These are phyloP conservation scores for Nakazawaea wyomingensis DNA, from an alignment of 805 yeast genomes.

Conservation along the genomic window DNA sequence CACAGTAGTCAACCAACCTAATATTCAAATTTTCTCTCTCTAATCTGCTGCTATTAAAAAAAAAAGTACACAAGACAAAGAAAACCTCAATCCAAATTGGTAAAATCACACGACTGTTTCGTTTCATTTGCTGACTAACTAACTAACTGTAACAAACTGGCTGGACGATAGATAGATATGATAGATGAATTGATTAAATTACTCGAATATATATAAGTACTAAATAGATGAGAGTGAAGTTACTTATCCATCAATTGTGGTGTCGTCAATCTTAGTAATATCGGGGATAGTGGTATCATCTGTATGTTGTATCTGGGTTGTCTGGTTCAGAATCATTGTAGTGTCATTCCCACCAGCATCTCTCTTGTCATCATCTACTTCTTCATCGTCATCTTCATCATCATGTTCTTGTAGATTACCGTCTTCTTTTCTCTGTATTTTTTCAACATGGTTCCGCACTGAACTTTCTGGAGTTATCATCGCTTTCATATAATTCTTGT, in stretches of 20 bases:
- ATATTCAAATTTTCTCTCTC: no score
- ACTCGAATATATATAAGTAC: no score
- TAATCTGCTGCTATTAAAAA: no score
- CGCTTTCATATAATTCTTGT: constrained; percentile 13
- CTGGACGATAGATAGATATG: no score
- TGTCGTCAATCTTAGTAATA: constrained; percentile 12
- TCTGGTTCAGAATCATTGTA: constrained; percentile 1
- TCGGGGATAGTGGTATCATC: constrained; percentile 13
- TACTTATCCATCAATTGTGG: constrained; percentile 7
- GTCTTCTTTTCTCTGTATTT: constrained; percentile 5
- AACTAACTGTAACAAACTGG: no score
- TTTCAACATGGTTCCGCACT: constrained; percentile 18
- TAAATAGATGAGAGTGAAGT: no score
- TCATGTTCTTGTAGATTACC: not conserved
- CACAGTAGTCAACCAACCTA: no score
- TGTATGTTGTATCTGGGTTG: constrained; percentile 7
- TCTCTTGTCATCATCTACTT: not conserved
- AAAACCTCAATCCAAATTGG: no score
- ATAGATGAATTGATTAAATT: no score
- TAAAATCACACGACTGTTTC: no score
- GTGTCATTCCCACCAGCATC: constrained; percentile 5
- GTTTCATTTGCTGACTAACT: no score
- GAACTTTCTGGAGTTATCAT: constrained; percentile 1
- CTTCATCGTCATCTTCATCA: constrained; percentile 12
- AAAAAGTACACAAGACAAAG: no score